These are phyloP conservation scores for Tephrocybe sp. DNA, from an alignment of 768 basidiomycete genomes.

Conservation along the genomic window DNA sequence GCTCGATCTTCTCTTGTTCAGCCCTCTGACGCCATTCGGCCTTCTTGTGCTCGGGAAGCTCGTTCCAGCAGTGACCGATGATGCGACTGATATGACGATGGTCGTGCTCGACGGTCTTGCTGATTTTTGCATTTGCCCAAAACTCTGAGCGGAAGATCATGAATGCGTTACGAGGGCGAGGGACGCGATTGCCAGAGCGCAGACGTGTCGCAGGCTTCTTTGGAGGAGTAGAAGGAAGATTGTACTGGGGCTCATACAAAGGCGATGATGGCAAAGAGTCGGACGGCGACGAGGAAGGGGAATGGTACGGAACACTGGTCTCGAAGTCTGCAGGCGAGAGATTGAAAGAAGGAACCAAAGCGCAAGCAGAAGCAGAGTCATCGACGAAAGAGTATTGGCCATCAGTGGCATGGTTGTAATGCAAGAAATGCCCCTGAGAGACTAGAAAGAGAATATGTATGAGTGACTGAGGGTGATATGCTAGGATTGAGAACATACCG, in stretches of 20 bases:
- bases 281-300: slow-evolving; percentile 15
- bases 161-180: slow-evolving; percentile 83
- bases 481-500: slow-evolving; percentile 6
- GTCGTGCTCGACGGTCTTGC: slow-evolving; percentile 48
- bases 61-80: slow-evolving; percentile 54
- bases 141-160: slow-evolving; percentile 68
- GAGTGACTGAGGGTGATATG: neutral
- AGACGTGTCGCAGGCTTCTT: slow-evolving; percentile 16
- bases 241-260: neutral
- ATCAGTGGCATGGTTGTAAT: slow-evolving; percentile 5
- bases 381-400: slow-evolving; percentile 5
- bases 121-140: slow-evolving; percentile 48
- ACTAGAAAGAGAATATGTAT: slow-evolving; percentile 9
- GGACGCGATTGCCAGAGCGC: slow-evolving; percentile 51
- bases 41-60: slow-evolving; percentile 48
- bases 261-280: slow-evolving; percentile 12
- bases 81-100: slow-evolving; percentile 58
- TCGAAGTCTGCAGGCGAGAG: slow-evolving; percentile 6
- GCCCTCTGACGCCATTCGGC: slow-evolving; percentile 49
- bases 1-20: slow-evolving; percentile 48
- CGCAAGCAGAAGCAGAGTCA: neutral
- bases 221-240: slow-evolving; percentile 11
- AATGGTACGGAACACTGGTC: slow-evolving; percentile 8
- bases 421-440: slow-evolving; percentile 7
- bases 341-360: slow-evolving; percentile 10